Evolutionary conservation across 352 stramenopile genomes (phyloP).

Genomic region (Pythium guiyangense): DNA sequence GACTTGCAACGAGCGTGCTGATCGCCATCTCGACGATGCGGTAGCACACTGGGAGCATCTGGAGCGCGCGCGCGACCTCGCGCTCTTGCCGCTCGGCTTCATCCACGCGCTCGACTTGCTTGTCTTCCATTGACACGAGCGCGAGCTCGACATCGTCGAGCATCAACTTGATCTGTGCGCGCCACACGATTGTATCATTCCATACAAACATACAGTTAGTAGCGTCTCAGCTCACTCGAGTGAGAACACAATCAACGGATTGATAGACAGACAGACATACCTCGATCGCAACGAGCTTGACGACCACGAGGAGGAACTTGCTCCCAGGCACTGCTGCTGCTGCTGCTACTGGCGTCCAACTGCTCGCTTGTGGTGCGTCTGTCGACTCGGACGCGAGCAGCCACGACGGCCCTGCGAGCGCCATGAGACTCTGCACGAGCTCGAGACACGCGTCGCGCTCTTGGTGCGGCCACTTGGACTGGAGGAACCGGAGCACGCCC

Average conservation of each 20-base stretch:
- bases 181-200: neutral
- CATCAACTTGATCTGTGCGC: constrained; percentile 76
- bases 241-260: neutral
- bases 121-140: constrained; percentile 60
- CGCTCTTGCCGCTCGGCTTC: constrained; percentile 39
- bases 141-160: constrained; percentile 76
- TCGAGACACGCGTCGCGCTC: constrained; percentile 63
- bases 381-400: constrained; percentile 50
- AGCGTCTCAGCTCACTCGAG: neutral
- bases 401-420: constrained; percentile 52
- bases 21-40: constrained; percentile 72
- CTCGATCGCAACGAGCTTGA: constrained; percentile 80
- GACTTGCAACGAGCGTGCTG: constrained; percentile 48
- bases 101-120: constrained; percentile 35
- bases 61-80: constrained; percentile 50
- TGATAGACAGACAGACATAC: constrained; percentile 21
- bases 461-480: constrained; percentile 64
- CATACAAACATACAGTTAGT: neutral
- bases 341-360: too few relatives aligned
- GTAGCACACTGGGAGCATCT: constrained; percentile 73
- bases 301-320: constrained; percentile 71
- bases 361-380: neutral
- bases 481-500: constrained; percentile 58
- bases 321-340: constrained; percentile 51
- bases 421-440: constrained; percentile 58